Base-by-base conservation (phyloP, 2,329 filamentous ascomycete species). In the Claviceps sp. region DNA sequence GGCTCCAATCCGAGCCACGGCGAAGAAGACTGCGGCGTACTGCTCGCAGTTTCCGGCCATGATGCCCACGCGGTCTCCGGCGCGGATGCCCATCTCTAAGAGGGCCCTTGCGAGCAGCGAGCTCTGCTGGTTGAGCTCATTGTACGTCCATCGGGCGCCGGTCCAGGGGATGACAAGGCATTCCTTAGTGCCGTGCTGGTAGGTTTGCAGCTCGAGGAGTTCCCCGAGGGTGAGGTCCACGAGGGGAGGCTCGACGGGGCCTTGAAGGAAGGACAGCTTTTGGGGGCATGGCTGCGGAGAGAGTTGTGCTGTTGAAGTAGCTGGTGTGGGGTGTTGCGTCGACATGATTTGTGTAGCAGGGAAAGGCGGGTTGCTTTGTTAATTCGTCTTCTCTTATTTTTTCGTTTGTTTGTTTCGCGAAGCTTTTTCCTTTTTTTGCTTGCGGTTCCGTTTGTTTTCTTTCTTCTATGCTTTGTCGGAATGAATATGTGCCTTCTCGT, bases 31-130 rank as follows among this genome's bases (percentile, higher is more conserved):
- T 2, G 84, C 76, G 34, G 85, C 67, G 81, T 91, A 91, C 78
- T 95, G 75, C 77, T 94, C 70, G 74, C 89, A 71, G 78, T 95
- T 69, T 71, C 89, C 60, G 67, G 85, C 84, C 81, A 89, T 87
- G 57, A 90, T 82, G 34, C 80, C 85, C 30, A 89, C 74, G 14
- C 84, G 75, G 63, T 89, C 85, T 38, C 84, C 84, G 34, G 78
- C 76, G 41, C 77, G 71, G 49, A 89, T 78, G 2, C 84, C 84
- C 65, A 82, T 76, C 22, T 79, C 77, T 44, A 87, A 67, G 54
- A 90, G 67, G 11, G 85, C 84, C 49, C 79, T 80, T 5, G 82
- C 81, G 45, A 86, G 66, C 51, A 75, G 70, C 45, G 77, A 74
- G 59, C 77, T 79, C 66, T 84, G 78, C 53, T 79, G 73, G 59